Evolutionary conservation across 371 early-diverging fungal genomes (phyloP), one percentile per base, ranked within the genome.

Genomic region (Mucor mucedo): DNA sequence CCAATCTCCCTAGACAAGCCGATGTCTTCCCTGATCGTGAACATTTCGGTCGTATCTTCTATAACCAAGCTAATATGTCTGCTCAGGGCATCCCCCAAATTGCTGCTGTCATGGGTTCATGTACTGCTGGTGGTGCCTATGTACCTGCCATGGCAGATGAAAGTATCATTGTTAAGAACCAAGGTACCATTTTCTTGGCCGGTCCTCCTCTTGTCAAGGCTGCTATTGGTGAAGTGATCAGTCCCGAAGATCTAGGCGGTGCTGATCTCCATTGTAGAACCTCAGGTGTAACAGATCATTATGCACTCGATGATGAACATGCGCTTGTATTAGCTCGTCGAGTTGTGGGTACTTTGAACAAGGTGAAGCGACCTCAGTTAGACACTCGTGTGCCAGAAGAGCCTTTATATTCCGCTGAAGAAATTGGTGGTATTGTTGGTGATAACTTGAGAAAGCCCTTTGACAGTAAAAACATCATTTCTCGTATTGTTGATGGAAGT

Each of bases 131-230:
- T 70, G 98, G 98, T 62, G 98, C 98, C 6, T 98, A 98, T 74
- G 97, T 97, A 16, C 98, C 98, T 42, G 98, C 98, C 32, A 98
- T 98, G 98, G 94, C 98, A 16, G 98, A 98, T 66, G 98, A 98
- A 79, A 93, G 92, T 79, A 91, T 98, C 62, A 98, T 98, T 77
- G 98, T 98, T 52, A 82, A 84, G 57, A 92, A 93, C 52, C 97
- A 98, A 77, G 98, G 98, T 16, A 98, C 98, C 9, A 97, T 98
- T 67, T 98, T 98, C 83, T 85, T 98, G 76, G 98, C 88, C 10
- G 98, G 98, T 3, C 98, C 98, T 50, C 98, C 98, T 45, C 75
- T 95, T 60, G 98, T 98, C 14, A 93, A 94, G 74, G 98, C 98
- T 4, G 98, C 98, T 7, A 97, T 98, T 54, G 98, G 98, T 62